These are phyloP conservation scores for Endoconidiophora laricicola DNA, from an alignment of 2,329 filamentous ascomycete species.

Conservation along the genomic window DNA sequence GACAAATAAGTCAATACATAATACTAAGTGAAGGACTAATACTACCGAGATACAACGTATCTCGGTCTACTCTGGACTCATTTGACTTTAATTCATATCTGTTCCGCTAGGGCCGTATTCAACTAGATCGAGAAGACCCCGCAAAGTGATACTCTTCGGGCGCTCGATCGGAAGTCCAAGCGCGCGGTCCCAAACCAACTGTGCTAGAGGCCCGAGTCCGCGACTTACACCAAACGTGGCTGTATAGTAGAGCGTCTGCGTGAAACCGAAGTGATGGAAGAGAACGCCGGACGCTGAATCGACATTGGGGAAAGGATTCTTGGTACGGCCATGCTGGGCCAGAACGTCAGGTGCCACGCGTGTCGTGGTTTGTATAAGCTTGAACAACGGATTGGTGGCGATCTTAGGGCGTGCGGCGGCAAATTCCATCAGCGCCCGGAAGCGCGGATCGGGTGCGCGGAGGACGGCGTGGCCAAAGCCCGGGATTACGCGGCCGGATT, in stretches of 20 bases:
- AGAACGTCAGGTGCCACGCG: slow-evolving; percentile 81
- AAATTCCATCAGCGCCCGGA: slow-evolving; percentile 93
- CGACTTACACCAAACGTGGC: slow-evolving; percentile 53
- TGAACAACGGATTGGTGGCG: slow-evolving; percentile 73
- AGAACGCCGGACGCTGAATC: slow-evolving; percentile 85
- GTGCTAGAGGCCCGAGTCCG: slow-evolving; percentile 72
- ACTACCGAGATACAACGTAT: too few relatives aligned
- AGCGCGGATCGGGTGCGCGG: slow-evolving; percentile 90
- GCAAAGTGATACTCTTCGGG: slow-evolving; percentile 91
- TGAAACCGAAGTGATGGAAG: slow-evolving; percentile 97
- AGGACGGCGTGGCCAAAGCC: slow-evolving; percentile 93
- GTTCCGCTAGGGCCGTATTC: slow-evolving; percentile 20
- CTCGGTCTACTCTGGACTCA: neutral
- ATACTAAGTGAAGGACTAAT: too few relatives aligned
- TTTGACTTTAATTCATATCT: neutral
- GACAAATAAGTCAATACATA: too few relatives aligned
- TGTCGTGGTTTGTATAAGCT: slow-evolving; percentile 84
- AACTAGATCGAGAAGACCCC: slow-evolving; percentile 60
- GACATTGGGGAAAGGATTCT: slow-evolving; percentile 95
- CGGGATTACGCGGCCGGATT: slow-evolving; percentile 83
- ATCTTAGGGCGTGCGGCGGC: slow-evolving; percentile 74
- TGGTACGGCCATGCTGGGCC: slow-evolving; percentile 92
- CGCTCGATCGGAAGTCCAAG: slow-evolving; percentile 90
- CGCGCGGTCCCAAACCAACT: slow-evolving; percentile 91
- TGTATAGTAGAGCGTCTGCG: slow-evolving; percentile 89